These are phyloP conservation scores for Globisporangium viniferum DNA, from an alignment of 352 stramenopile genomes.

Conservation along the genomic window DNA sequence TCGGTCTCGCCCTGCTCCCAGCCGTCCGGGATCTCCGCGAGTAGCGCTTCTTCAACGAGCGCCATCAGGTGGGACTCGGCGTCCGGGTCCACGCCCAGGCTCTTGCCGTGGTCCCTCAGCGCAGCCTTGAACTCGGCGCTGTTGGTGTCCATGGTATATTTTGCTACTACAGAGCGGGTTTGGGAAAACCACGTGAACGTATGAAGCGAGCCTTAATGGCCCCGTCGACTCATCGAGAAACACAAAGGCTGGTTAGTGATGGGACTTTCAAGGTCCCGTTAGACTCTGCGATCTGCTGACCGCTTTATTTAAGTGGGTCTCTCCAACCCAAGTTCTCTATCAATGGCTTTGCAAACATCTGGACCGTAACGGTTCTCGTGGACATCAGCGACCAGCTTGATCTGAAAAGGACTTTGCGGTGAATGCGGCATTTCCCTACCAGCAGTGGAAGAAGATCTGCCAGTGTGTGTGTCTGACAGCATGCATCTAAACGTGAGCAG, in stretches of 20 bases:
- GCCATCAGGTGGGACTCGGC: constrained; percentile 38
- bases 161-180: background rate
- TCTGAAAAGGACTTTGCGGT: no score
- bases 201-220: background rate
- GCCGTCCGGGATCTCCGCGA: constrained; percentile 42
- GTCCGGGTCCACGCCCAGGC: constrained; percentile 54
- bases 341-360: no score
- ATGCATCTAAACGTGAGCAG: no score
- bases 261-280: no score
- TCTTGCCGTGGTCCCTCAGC: constrained; percentile 53
- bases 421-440: no score
- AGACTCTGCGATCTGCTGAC: no score
- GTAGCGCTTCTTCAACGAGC: constrained; percentile 52
- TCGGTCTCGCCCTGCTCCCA: constrained; percentile 69
- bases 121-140: constrained; percentile 60
- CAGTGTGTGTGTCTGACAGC: no score
- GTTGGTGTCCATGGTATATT: constrained; percentile 29
- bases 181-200: background rate
- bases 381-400: no score
- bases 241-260: background rate
- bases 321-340: no score
- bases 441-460: no score
- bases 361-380: no score
- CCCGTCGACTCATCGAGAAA: background rate
- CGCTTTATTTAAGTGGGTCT: no score